Conservation (phyloP, 2,329 filamentous ascomycete species). For the Penicillium sp. region DNA sequence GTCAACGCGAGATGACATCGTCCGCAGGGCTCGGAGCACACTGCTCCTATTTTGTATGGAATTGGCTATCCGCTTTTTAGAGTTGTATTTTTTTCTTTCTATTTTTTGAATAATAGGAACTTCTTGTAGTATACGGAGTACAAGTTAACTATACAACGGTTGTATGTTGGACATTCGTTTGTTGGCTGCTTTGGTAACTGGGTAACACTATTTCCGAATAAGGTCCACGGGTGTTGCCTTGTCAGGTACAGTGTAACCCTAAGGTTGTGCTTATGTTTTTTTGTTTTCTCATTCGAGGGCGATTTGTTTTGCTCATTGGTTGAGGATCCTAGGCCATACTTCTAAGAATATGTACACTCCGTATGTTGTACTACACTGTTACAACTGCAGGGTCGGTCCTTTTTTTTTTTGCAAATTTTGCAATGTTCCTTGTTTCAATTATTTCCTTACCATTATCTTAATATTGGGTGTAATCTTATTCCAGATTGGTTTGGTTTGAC, state of each 20-base stretch:
- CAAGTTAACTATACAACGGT: too few relatives aligned
- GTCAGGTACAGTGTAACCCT: slow-evolving; percentile 10
- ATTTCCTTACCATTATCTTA: neutral
- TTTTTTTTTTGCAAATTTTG: neutral
- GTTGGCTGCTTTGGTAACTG: neutral
- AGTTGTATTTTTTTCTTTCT: neutral
- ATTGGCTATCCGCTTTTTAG: neutral
- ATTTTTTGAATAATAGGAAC: neutral
- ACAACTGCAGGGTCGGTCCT: neutral
- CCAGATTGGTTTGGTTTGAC: neutral
- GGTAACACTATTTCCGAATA: neutral
- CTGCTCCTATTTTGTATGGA: slow-evolving; percentile 18
- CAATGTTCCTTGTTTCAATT: neutral
- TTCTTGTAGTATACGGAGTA: neutral
- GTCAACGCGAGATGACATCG: slow-evolving; percentile 23
- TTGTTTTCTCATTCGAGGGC: neutral
- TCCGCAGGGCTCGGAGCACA: slow-evolving; percentile 23
- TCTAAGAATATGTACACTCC: neutral
- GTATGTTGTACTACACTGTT: neutral
- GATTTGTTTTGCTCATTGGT: neutral
- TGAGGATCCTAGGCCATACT: neutral
- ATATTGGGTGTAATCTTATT: slow-evolving; percentile 6
- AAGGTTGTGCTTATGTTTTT: neutral
- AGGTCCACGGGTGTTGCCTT: neutral
- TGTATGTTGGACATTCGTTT: neutral